A percentile compares a stretch with the other conserved stretches of the same genome.
Conservation (phyloP, 2,329 filamentous ascomycete species). For the Phaeosphaeria sp. region DNA sequence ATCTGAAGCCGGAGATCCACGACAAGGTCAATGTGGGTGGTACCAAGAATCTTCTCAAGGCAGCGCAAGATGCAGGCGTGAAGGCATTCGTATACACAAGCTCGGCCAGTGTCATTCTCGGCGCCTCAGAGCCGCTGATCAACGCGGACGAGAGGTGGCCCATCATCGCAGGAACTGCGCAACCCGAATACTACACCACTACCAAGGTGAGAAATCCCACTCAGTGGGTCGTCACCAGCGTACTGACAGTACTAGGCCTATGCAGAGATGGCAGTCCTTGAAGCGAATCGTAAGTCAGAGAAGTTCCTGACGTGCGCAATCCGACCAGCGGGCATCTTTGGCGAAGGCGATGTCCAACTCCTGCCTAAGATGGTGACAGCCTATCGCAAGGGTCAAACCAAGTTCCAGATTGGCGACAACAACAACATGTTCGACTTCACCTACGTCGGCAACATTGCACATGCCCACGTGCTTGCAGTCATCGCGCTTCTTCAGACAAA, state of each 20-base stretch:
- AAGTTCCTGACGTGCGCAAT: conserved; percentile 59
- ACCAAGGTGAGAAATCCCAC: conserved; percentile 50
- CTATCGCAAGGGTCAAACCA: conserved; percentile 56
- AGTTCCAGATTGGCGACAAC: conserved; percentile 60
- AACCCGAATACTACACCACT: conserved; percentile 60
- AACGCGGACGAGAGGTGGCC: conserved; percentile 59
- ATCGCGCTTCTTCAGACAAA: conserved; percentile 57
- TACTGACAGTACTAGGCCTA: conserved; percentile 43
- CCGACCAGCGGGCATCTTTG: conserved; percentile 60
- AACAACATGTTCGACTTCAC: conserved; percentile 63
- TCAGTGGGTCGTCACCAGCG: background rate
- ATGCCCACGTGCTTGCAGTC: conserved; percentile 59
- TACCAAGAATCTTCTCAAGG: conserved; percentile 57
- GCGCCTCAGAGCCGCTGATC: conserved; percentile 53
- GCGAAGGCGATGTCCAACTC: conserved; percentile 56
- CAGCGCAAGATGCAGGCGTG: conserved; percentile 56
- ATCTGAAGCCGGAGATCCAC: conserved; percentile 49
- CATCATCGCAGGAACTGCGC: conserved; percentile 52
- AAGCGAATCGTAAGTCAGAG: conserved; percentile 54
- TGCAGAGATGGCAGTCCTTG: conserved; percentile 57
- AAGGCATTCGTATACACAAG: conserved; percentile 63
- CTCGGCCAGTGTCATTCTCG: conserved; percentile 58
- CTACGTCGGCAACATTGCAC: conserved; percentile 60
- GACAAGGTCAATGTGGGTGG: conserved; percentile 61
- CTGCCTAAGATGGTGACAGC: conserved; percentile 55